These are phyloP conservation scores for Geosmithia flava DNA, from an alignment of 2,329 filamentous ascomycete genomes.

Conservation along the genomic window DNA sequence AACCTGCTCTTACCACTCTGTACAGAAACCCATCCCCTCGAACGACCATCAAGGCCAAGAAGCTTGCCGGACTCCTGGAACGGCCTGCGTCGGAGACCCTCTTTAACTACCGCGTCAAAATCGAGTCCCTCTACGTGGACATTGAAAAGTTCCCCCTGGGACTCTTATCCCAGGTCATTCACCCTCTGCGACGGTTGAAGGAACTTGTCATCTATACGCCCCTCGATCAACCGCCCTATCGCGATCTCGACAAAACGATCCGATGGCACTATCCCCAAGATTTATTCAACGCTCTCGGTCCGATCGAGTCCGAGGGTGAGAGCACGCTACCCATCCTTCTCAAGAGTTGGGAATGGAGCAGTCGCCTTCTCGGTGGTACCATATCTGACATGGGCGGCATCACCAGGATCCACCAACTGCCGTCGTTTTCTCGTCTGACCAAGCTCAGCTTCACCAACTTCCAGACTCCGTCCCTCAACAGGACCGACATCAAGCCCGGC, in stretches of 20 bases:
- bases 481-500: conserved; percentile 16
- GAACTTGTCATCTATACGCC: conserved; percentile 62
- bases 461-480: conserved; percentile 38
- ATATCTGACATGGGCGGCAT: conserved; percentile 36
- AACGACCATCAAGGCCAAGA: conserved; percentile 26
- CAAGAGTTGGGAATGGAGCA: conserved; percentile 50
- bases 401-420: conserved; percentile 35
- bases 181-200: conserved; percentile 51
- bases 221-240: conserved; percentile 55
- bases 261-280: conserved; percentile 59
- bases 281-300: conserved; percentile 51
- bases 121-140: conserved; percentile 59
- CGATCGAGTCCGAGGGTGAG: conserved; percentile 22
- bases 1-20: conserved; percentile 61
- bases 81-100: conserved; percentile 31
- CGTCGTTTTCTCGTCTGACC: conserved; percentile 42
- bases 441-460: conserved; percentile 52
- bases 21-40: conserved; percentile 58
- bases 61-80: conserved; percentile 41
- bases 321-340: conserved; percentile 18
- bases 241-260: conserved; percentile 39
- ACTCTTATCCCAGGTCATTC: conserved; percentile 39
- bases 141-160: conserved; percentile 45
- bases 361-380: conserved; percentile 33
- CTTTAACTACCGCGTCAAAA: conserved; percentile 58